phyloP scores from a whole-genome alignment of 495 filamentous ascomycete genomes.

The Xylona heveae region DNA sequence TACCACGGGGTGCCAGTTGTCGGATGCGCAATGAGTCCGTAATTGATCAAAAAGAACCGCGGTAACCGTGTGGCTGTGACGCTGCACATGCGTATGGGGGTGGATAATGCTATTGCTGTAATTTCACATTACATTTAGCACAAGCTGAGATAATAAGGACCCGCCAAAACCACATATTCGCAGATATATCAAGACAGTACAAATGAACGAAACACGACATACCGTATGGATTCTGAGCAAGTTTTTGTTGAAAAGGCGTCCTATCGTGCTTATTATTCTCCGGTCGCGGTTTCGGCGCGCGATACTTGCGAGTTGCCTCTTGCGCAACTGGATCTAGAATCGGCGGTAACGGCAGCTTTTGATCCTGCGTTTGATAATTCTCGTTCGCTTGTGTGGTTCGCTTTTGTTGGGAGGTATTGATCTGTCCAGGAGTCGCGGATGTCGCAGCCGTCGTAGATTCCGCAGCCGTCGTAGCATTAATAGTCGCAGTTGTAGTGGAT shows the following conservation, averaged over 20 bases:
- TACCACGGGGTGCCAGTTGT: constrained; percentile 31
- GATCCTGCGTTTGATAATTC: no score
- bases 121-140: constrained; percentile 12
- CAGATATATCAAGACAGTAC: no score
- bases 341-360: constrained; percentile 13
- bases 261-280: constrained; percentile 8
- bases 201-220: constrained; percentile 8
- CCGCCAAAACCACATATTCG: constrained; percentile 10
- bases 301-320: constrained; percentile 27
- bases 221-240: constrained; percentile 40
- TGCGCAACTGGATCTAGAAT: constrained; percentile 23
- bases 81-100: constrained; percentile 36
- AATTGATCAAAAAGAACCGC: constrained; percentile 37
- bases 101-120: constrained; percentile 39
- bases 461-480: no score
- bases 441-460: no score
- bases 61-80: constrained; percentile 37
- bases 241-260: constrained; percentile 25
- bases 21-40: constrained; percentile 34
- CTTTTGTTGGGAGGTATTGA: no score
- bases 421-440: no score
- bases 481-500: no score
- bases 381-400: no score
- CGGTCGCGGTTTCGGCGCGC: constrained; percentile 9
- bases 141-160: constrained; percentile 7